Percentiles rank a stretch among this genome's conserved stretches.
Evolutionary conservation across 805 yeast species (phyloP).

Genomic region (Dipodascopsis tothii): DNA sequence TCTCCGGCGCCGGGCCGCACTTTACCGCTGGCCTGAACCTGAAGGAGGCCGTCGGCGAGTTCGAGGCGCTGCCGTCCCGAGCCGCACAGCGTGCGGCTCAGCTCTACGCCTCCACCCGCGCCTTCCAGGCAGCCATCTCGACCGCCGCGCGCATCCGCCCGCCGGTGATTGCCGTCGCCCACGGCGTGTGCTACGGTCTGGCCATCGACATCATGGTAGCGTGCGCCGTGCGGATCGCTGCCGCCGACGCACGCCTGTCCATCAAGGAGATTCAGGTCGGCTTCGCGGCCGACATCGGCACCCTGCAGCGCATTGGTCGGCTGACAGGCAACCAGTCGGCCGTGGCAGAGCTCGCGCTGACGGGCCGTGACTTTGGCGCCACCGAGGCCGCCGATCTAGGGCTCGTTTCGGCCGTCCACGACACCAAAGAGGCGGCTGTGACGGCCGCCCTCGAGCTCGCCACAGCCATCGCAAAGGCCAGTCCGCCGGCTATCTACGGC

Average conservation of each 20-base stretch:
- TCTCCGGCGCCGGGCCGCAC: slow-evolving; percentile 48
- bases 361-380: slow-evolving; percentile 51
- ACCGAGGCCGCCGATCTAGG: slow-evolving; percentile 52
- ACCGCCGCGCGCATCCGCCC: no score
- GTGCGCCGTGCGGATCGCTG: slow-evolving; percentile 49
- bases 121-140: no score
- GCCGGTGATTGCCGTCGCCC: slow-evolving; percentile 58
- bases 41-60: no score
- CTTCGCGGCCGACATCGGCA: slow-evolving; percentile 71
- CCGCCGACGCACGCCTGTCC: slow-evolving; percentile 46
- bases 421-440: slow-evolving; percentile 44
- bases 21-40: slow-evolving; percentile 60
- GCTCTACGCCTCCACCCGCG: no score
- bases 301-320: slow-evolving; percentile 69
- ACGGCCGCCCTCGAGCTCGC: slow-evolving; percentile 46
- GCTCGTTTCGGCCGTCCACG: slow-evolving; percentile 42
- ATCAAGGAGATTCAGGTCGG: slow-evolving; percentile 68
- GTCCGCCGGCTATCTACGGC: slow-evolving; percentile 57
- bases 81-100: no score
- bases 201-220: slow-evolving; percentile 61
- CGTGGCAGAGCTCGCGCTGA: slow-evolving; percentile 55
- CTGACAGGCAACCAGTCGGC: no score
- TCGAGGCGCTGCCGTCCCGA: no score
- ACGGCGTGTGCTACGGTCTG: slow-evolving; percentile 59
- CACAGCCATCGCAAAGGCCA: slow-evolving; percentile 38